Conservation (phyloP, 768 basidiomycete species). For the Mycena indigotica region DNA sequence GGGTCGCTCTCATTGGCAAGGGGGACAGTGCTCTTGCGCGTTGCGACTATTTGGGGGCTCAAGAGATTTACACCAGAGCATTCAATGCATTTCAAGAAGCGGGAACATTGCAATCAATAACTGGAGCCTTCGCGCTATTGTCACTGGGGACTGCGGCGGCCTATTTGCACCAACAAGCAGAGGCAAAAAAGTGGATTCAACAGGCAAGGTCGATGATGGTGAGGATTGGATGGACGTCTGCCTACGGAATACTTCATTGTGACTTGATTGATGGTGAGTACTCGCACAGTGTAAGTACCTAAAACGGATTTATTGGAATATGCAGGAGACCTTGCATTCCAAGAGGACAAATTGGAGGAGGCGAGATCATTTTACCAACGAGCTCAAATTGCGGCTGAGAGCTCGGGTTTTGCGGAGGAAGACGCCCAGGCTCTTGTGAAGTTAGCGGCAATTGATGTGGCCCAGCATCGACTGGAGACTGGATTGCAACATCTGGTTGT, state of each 20-base stretch:
- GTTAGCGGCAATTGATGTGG: constrained; percentile 15
- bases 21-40: constrained; percentile 18
- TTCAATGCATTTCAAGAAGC: constrained; percentile 3
- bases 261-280: constrained; percentile 16
- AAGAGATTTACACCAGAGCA: constrained; percentile 13
- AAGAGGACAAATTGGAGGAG: constrained; percentile 9
- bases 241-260: constrained; percentile 18
- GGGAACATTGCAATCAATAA: constrained; percentile 1
- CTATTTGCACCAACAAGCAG: constrained; percentile 14
- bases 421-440: constrained; percentile 15
- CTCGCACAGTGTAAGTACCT: background rate
- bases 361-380: constrained; percentile 13
- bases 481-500: constrained; percentile 19
- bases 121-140: constrained; percentile 16
- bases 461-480: constrained; percentile 6
- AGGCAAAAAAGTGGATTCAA: constrained; percentile 12
- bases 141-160: constrained; percentile 18
- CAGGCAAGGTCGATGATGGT: constrained; percentile 8
- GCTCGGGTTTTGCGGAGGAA: constrained; percentile 14
- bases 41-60: constrained; percentile 16
- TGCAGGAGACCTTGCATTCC: constrained; percentile 19
- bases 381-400: constrained; percentile 11
- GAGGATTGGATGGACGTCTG: background rate
- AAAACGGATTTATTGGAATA: background rate
- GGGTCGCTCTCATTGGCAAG: constrained; percentile 9